phyloP scores from a whole-genome alignment of 202 grass and related monocot genomes.

The Panicum hallii region DNA sequence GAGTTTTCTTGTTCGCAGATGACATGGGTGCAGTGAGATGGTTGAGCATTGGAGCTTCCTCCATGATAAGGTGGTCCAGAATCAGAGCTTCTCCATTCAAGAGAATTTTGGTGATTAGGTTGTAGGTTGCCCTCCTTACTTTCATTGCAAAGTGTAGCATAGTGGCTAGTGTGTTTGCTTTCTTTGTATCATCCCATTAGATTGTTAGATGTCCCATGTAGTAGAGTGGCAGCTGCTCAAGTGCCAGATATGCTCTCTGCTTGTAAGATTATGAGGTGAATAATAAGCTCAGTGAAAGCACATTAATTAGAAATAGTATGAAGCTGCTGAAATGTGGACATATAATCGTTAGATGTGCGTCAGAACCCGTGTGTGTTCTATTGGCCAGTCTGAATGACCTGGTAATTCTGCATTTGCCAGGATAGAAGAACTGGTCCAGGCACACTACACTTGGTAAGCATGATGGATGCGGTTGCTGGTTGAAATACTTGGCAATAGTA shows the following conservation, averaged over 20 bases:
- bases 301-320: neutral
- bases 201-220: conserved; percentile 20
- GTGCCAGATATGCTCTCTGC: neutral
- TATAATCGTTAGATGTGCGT: neutral
- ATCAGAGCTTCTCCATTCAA: neutral
- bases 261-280: conserved; percentile 11
- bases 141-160: conserved; percentile 14
- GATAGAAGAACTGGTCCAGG: neutral
- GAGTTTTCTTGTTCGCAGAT: conserved; percentile 16
- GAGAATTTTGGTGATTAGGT: neutral
- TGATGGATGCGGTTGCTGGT: neutral
- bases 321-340: neutral
- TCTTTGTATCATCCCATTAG: neutral
- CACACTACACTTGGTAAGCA: neutral
- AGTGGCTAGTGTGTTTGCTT: neutral
- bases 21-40: neutral
- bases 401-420: neutral
- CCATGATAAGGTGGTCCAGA: neutral
- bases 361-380: neutral
- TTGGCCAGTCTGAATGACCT: neutral
- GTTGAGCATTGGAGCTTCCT: neutral
- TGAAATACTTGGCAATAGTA: too few relatives aligned
- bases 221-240: conserved; percentile 1
- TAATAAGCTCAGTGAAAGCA: neutral
- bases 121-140: neutral